These are phyloP conservation scores for Phytophthora pini DNA, from an alignment of 352 stramenopile genomes.

Conservation along the genomic window DNA sequence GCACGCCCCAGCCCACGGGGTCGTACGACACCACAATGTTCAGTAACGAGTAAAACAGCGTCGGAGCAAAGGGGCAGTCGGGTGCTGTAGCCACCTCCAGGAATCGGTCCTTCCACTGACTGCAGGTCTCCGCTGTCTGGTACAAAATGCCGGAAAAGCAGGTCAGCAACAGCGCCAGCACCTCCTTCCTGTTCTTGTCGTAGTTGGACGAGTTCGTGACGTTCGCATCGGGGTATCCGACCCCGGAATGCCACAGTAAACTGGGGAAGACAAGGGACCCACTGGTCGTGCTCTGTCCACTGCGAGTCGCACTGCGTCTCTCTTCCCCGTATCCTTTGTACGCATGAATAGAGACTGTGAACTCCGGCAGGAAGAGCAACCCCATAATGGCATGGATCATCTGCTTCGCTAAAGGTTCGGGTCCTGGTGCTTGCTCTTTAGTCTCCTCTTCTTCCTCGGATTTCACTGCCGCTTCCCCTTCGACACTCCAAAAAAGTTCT, in stretches of 20 bases:
- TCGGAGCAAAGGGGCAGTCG: constrained; percentile 94
- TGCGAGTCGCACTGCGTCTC: constrained; percentile 67
- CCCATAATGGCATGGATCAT: constrained; percentile 90
- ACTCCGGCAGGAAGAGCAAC: constrained; percentile 86
- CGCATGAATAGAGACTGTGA: constrained; percentile 84
- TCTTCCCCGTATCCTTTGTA: constrained; percentile 87
- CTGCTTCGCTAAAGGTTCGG: constrained; percentile 67
- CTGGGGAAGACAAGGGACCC: constrained; percentile 71
- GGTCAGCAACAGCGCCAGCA: constrained; percentile 94
- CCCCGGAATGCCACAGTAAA: constrained; percentile 80
- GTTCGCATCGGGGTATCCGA: constrained; percentile 82
- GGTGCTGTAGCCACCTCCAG: constrained; percentile 89
- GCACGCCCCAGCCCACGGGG: constrained; percentile 89
- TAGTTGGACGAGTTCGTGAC: constrained; percentile 72
- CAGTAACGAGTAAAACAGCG: constrained; percentile 96
- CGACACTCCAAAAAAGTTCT: constrained; percentile 78
- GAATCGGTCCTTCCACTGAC: constrained; percentile 92
- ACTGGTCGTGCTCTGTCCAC: constrained; percentile 40
- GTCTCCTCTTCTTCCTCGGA: constrained; percentile 48
- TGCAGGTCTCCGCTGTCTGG: constrained; percentile 92
- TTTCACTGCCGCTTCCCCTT: constrained; percentile 40
- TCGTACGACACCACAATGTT: constrained; percentile 97
- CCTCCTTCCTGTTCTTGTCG: constrained; percentile 96
- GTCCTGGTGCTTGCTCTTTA: constrained; percentile 27
- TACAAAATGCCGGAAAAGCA: constrained; percentile 97